These are phyloP conservation scores for Colletotrichum theobromicola DNA, from an alignment of 2,329 filamentous ascomycete genomes.

Conservation along the genomic window DNA sequence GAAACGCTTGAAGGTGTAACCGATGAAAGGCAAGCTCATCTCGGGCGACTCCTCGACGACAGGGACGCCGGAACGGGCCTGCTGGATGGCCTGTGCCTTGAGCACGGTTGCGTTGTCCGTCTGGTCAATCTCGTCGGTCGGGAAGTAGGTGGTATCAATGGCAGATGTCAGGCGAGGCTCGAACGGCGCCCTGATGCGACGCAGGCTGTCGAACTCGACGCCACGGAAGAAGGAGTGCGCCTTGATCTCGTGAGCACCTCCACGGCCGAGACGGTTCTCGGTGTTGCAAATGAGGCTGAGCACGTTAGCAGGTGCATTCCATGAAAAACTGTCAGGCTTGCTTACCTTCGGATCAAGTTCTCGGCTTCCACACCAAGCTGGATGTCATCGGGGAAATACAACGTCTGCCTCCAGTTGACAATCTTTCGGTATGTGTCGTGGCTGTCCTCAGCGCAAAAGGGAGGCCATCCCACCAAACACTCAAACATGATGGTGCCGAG, in stretches of 20 bases:
- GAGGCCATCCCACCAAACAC: conserved; percentile 97
- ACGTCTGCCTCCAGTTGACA: conserved; percentile 93
- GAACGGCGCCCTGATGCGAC: conserved; percentile 92
- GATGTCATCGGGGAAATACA: conserved; percentile 97
- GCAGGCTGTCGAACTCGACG: conserved; percentile 91
- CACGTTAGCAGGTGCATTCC: conserved; percentile 10
- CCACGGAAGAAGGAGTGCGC: conserved; percentile 94
- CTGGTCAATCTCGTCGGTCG: conserved; percentile 97
- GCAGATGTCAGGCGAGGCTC: conserved; percentile 92
- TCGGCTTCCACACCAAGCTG: conserved; percentile 88
- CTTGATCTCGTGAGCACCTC: conserved; percentile 92
- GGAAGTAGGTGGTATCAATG: conserved; percentile 98
- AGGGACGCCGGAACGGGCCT: conserved; percentile 54
- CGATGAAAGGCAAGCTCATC: conserved; percentile 95
- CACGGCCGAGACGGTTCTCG: conserved; percentile 86
- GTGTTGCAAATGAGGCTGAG: conserved; percentile 91
- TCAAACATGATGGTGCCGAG: conserved; percentile 99
- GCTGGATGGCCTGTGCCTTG: conserved; percentile 80
- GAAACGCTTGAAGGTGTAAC: conserved; percentile 98
- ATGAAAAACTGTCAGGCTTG: not conserved
- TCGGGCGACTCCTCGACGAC: conserved; percentile 81
- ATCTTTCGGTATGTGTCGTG: conserved; percentile 99
- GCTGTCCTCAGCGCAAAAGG: conserved; percentile 97
- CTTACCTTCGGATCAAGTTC: conserved; percentile 87
- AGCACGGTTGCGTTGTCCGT: conserved; percentile 89